Conservation (phyloP, 257 asterid species). For the Jacaranda mimosifolia region DNA sequence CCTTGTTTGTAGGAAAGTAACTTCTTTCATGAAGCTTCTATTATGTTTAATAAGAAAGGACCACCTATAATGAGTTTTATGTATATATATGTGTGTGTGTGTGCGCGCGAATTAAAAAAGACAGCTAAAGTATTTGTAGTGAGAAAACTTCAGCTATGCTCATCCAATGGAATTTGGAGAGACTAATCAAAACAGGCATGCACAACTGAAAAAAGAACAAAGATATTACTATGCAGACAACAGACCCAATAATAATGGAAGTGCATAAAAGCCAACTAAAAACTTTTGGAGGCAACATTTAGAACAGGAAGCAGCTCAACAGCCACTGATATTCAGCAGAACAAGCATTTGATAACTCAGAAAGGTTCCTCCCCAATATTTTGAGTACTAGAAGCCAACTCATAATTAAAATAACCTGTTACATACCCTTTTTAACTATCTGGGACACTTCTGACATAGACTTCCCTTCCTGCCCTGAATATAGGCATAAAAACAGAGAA, state of each 20-base stretch:
- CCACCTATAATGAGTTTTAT: constrained; percentile 9
- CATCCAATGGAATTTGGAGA: neutral
- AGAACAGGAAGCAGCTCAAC: neutral
- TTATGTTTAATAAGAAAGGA: neutral
- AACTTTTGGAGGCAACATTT: constrained; percentile 8
- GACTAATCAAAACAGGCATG: neutral
- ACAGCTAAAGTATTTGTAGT: neutral
- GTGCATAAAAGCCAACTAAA: neutral
- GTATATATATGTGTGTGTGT: no score
- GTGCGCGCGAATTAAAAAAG: neutral
- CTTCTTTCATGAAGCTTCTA: neutral
- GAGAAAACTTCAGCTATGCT: neutral
- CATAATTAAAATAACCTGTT: constrained; percentile 16
- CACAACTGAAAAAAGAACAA: neutral
- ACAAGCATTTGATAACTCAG: constrained; percentile 5
- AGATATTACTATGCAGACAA: no score
- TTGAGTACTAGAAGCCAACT: constrained; percentile 23
- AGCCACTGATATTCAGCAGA: constrained; percentile 8
- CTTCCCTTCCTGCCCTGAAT: constrained; percentile 92
- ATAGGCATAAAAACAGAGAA: constrained; percentile 27
- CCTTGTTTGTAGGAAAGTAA: constrained; percentile 3
- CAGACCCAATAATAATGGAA: no score
- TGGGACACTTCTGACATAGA: constrained; percentile 70
- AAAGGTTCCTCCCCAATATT: constrained; percentile 18
- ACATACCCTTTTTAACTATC: constrained; percentile 76